A percentile compares a stretch with the other conserved stretches of the same genome.
These are phyloP conservation scores for Aureococcus anophagefferens DNA, from an alignment of 108 stramenopile species.

Conservation along the genomic window DNA sequence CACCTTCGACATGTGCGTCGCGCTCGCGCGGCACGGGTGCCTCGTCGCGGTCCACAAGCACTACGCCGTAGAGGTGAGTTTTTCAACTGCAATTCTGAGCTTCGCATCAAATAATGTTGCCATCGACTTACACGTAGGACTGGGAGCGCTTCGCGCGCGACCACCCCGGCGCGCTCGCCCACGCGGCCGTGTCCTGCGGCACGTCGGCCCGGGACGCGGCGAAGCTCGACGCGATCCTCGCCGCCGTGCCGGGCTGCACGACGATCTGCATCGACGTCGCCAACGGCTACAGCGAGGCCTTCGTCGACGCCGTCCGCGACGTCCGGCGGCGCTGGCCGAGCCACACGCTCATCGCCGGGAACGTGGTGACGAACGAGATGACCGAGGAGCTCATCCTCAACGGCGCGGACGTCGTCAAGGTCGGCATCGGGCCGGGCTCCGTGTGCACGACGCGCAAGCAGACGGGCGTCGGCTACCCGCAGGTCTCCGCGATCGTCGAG, in stretches of 20 bases:
- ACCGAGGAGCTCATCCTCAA: constrained; percentile 35
- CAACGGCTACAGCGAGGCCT: constrained; percentile 40
- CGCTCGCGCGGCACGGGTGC: constrained; percentile 15
- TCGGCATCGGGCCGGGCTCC: constrained; percentile 39
- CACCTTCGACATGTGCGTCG: constrained; percentile 34
- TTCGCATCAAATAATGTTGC: too few relatives aligned
- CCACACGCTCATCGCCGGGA: constrained; percentile 40
- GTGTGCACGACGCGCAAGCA: constrained; percentile 49
- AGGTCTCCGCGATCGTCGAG: constrained; percentile 37
- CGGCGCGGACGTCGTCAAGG: constrained; percentile 47
- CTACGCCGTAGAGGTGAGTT: constrained; percentile 28
- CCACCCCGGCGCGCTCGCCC: constrained; percentile 8
- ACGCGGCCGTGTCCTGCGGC: constrained; percentile 25
- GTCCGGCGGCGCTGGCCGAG: constrained; percentile 14
- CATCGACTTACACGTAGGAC: too few relatives aligned
- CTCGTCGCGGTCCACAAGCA: constrained; percentile 38
- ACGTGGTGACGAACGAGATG: constrained; percentile 49
- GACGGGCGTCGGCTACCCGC: constrained; percentile 48
- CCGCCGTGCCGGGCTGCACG: constrained; percentile 6
- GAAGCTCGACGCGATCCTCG: constrained; percentile 16
- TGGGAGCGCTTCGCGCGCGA: constrained; percentile 14
- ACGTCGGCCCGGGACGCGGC: constrained; percentile 18
- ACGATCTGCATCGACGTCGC: constrained; percentile 43
- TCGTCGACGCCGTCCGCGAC: constrained; percentile 21
- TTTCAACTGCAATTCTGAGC: too few relatives aligned